phyloP scores from a whole-genome alignment of 2,329 filamentous ascomycete species.

The Colletotrichum sp. region DNA sequence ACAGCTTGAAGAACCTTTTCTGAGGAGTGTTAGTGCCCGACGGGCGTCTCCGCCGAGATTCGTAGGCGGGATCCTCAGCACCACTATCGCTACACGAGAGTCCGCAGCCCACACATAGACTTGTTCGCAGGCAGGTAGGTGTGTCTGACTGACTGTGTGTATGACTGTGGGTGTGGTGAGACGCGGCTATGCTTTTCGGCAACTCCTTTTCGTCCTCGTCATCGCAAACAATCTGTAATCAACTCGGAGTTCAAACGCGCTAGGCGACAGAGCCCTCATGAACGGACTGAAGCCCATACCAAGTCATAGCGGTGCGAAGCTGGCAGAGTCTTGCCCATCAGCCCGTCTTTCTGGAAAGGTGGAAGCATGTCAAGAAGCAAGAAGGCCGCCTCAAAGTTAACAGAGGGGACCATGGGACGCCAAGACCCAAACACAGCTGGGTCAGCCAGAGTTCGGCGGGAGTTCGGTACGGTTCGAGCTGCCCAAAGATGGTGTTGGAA shows the following conservation, averaged over 20 bases:
- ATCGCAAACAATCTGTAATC: not conserved
- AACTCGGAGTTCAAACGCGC: not conserved
- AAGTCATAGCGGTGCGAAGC: not conserved
- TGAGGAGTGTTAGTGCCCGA: not conserved
- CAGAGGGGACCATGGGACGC: not conserved
- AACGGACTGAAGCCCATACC: not conserved
- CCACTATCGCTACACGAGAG: not conserved
- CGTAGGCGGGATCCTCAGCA: not conserved
- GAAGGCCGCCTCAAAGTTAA: not conserved
- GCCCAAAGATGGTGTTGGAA: not conserved
- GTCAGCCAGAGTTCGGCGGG: not conserved
- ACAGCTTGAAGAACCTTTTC: not conserved
- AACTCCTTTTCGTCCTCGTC: not conserved
- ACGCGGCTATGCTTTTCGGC: not conserved
- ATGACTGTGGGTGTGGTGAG: not conserved
- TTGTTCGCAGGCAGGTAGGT: not conserved
- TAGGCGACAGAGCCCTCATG: not conserved
- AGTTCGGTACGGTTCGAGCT: not conserved
- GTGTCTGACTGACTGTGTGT: not conserved
- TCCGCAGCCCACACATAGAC: not conserved
- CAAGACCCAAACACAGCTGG: not conserved
- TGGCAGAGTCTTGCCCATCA: not conserved
- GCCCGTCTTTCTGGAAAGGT: not conserved
- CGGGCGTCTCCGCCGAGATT: not conserved
- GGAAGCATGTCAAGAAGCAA: not conserved